Evolutionary conservation across 2,329 filamentous ascomycete species (phyloP), one percentile per base, ranked within the genome.

Genomic region (Cercospora sp.): DNA sequence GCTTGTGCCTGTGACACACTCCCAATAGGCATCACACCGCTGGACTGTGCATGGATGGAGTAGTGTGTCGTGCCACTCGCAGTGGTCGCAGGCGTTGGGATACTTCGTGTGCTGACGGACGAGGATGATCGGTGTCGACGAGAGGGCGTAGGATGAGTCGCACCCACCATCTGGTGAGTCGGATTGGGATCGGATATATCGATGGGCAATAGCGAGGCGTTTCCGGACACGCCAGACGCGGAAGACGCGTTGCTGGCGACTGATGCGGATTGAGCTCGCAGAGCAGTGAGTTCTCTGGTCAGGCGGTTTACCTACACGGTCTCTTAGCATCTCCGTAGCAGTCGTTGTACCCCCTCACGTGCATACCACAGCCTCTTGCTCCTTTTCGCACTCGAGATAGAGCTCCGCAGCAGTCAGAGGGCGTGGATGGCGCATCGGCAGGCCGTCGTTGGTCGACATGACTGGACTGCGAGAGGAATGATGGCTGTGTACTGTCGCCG

Each of bases 331-430:
- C 10, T 7, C 40, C 51, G 37, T 26, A 21, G 30, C 6, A 30
- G 13, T 43, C 45, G 32, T 64, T n/a, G 16, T 61, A 37, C 43
- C 13, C 53, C 26, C 34, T 28, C 45, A 16, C 45, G 34, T 40
- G 68, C 88, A 71, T 85, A 95, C 94, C 75, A 97, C 90, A 40
- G 93, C 92, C 80, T 98, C 94, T 75, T 98, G 94, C 78, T 98
- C 94, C 80, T 96, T 95, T 81, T 98, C 94, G 28, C 97, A 85
- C 81, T 97, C 89, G 68, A 91, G 85, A 79, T 97, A 93, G 69
- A 98, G 85, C 79, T 98, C 94, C 3, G 93, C 91, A 1, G 93
- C 90, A 0, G 94, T 97, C 78, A 97, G 82, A 3, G 94, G 94
- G 40, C 92, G 87, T 5, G 94, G 94, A 79, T 97, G 94, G 70